A percentile compares a stretch with the other conserved stretches of the same genome.
Conservation (phyloP, 1,139 yeast genomes). For the Spathaspora sp. region DNA sequence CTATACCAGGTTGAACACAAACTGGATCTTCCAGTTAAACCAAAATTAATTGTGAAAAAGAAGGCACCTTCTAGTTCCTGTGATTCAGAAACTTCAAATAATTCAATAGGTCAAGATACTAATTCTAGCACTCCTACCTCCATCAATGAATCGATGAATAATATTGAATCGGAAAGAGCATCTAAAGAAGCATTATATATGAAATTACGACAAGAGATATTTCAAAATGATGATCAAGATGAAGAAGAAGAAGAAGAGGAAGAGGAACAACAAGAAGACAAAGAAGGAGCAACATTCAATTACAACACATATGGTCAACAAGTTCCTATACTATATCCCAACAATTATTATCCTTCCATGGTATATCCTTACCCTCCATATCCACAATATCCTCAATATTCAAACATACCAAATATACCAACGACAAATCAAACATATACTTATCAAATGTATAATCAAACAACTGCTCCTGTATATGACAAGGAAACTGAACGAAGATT, state of each 20-base stretch:
- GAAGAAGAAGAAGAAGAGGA: constrained; percentile 26
- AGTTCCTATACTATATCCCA: background rate
- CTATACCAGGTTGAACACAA: constrained; percentile 2
- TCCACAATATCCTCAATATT: background rate
- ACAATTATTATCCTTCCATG: background rate
- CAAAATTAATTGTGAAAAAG: constrained; percentile 20
- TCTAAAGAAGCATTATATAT: constrained; percentile 42
- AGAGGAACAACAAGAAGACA: constrained; percentile 21
- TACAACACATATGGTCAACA: background rate
- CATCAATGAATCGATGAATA: constrained; percentile 6
- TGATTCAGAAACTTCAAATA: constrained; percentile 4
- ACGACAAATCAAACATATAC: background rate
- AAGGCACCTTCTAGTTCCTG: constrained; percentile 6
- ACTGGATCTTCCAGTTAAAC: constrained; percentile 12
- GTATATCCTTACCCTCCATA: background rate
- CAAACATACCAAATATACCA: background rate
- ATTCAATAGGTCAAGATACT: constrained; percentile 9
- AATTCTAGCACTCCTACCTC: constrained; percentile 9
- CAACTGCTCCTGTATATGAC: constrained; percentile 18
- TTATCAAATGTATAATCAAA: background rate
- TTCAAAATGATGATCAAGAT: constrained; percentile 29
- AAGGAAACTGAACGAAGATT: constrained; percentile 30
- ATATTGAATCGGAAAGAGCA: constrained; percentile 25
- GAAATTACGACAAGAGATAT: constrained; percentile 46
- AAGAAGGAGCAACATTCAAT: background rate